A percentile compares a stretch with the other conserved stretches of the same genome.
Conservation (phyloP, 345 rosid genomes). For the Rhodomyrtus tomentosa region DNA sequence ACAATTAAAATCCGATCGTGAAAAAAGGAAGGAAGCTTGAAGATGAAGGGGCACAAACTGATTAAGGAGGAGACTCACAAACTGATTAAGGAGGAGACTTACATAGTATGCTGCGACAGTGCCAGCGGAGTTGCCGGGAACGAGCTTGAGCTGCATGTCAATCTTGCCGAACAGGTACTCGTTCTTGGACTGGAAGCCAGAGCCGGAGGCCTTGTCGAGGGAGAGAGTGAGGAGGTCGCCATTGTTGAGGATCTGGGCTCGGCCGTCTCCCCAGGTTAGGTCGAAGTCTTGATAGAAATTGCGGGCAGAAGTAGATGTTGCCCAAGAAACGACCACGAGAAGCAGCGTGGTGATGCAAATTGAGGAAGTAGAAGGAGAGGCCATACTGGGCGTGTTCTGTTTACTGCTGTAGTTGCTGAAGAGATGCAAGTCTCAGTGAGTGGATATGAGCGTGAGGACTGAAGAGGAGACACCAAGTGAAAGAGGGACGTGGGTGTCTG, state of each 20-base stretch:
- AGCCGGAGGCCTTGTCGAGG: conserved; percentile 60
- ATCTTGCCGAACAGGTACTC: conserved; percentile 46
- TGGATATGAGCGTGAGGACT: neutral
- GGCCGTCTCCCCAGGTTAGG: conserved; percentile 50
- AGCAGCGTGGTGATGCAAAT: neutral
- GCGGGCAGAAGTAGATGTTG: conserved; percentile 1
- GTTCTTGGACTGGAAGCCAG: conserved; percentile 53
- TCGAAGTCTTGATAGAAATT: conserved; percentile 37
- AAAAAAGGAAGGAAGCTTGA: neutral
- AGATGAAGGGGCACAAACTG: neutral
- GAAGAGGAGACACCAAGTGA: neutral
- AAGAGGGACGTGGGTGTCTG: neutral
- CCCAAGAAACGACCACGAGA: neutral
- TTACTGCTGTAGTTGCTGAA: too few relatives aligned
- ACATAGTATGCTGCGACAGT: conserved; percentile 51
- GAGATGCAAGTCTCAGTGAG: neutral
- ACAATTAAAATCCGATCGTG: too few relatives aligned
- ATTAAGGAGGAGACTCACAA: neutral
- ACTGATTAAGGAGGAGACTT: neutral
- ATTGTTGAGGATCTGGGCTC: conserved; percentile 37
- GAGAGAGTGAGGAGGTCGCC: conserved; percentile 49
- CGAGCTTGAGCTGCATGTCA: conserved; percentile 69
- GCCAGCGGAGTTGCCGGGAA: conserved; percentile 74
- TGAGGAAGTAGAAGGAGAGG: neutral
- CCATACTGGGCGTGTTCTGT: neutral